Evolutionary conservation across 352 stramenopile species (phyloP), one percentile per base, ranked within the genome.

Genomic region (Phytophthora ramorum): DNA sequence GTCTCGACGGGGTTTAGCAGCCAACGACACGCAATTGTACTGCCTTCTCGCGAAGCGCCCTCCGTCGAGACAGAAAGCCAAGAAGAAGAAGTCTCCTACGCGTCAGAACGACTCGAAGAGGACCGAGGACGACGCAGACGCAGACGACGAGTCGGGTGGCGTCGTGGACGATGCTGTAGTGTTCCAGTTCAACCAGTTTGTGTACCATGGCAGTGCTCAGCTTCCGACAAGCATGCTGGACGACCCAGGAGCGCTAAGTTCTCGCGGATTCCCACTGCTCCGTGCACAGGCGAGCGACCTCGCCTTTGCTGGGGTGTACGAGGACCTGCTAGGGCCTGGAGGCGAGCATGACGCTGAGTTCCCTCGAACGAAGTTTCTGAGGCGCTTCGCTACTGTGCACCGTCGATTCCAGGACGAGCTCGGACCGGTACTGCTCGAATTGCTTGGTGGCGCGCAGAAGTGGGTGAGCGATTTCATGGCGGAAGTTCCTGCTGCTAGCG

Each of bases 171-270:
- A 77, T 14, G 63, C 69, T 13, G 83, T 89, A 0, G 69, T 91
- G 1, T 91, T 91, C 56, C 78, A 87, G 46, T 89, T 91, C 66
- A 85, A 89, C 48, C 56, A 88, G 56, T 90, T 78, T 58, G 60
- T 86, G 2, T 91, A 91, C 41, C 61, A 76, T 9, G 80, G 83
- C 2, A 68, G 53, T 6, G 54, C 75, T 13, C 57, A 56, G 12
- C 30, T 89, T 7, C 55, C 58, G 5, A 54, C 57, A 3, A 47
- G 20, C 0, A 56, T 69, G 32, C 22, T 91, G 38, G 69, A 89
- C 32, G 76, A 89, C 41, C 59, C 85, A 26, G 76, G 58, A 40
- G 81, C 73, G 12, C 52, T 89, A 0, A 68, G 63, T 7, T 55
- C 62, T 14, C 43, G 62, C 14, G 74, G 78, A 0, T 72, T 91